phyloP scores from a whole-genome alignment of 2,329 filamentous ascomycete genomes.

The Arthroderma sp. region DNA sequence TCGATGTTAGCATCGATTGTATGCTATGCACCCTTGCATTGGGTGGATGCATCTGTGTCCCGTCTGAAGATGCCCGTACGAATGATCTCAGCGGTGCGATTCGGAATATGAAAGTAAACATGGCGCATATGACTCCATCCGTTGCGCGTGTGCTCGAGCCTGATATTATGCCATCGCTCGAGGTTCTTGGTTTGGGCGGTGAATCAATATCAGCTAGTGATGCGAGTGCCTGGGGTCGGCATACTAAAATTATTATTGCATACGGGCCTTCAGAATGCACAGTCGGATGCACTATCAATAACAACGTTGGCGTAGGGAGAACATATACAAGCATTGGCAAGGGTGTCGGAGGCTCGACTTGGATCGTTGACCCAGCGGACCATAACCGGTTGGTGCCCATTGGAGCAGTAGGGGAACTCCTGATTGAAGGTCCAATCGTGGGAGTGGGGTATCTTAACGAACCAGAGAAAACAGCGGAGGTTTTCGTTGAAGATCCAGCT shows the following conservation, averaged over 20 bases:
- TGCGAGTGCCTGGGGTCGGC: constrained; percentile 28
- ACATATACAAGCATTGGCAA: constrained; percentile 28
- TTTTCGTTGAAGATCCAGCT: constrained; percentile 39
- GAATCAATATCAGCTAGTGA: constrained; percentile 31
- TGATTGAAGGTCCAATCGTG: constrained; percentile 45
- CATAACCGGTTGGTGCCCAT: constrained; percentile 35
- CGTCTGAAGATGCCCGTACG: constrained; percentile 36
- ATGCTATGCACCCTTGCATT: constrained; percentile 35
- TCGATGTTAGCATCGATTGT: constrained; percentile 7
- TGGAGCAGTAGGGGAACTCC: constrained; percentile 45
- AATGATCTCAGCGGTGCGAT: constrained; percentile 40
- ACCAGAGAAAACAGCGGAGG: constrained; percentile 36
- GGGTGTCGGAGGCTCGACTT: constrained; percentile 14
- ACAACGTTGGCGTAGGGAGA: constrained; percentile 20
- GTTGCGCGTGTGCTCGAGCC: constrained; percentile 38
- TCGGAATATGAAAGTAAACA: constrained; percentile 38
- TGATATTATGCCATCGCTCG: constrained; percentile 30
- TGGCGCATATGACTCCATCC: constrained; percentile 47
- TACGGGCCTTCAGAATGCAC: constrained; percentile 33
- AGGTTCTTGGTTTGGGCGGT: constrained; percentile 31
- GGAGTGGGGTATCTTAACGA: constrained; percentile 23
- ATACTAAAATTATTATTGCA: constrained; percentile 33
- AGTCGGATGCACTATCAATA: constrained; percentile 28
- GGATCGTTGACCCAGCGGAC: constrained; percentile 28
- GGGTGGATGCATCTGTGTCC: constrained; percentile 49